Conservation (phyloP, 1,139 yeast species). For the Suhomyces wounanorum region DNA sequence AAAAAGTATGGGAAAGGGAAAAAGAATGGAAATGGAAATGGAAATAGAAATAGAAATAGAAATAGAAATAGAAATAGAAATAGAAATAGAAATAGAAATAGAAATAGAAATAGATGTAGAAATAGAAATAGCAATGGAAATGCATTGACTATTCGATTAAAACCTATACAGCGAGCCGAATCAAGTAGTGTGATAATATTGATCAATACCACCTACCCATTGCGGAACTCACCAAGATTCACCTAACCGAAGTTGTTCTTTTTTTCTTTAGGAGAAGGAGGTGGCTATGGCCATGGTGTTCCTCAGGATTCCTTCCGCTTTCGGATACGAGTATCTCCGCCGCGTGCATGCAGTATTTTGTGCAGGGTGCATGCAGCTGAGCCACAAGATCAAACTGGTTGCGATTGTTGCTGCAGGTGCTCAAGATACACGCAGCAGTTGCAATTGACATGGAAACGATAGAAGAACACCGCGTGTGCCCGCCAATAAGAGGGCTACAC, state of each 20-base stretch:
- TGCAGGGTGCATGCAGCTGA: not conserved
- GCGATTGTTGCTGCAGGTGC: conserved; percentile 10
- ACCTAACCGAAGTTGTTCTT: not conserved
- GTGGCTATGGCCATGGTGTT: not conserved
- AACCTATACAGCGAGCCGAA: too few species aligned
- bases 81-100: not conserved
- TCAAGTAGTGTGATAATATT: too few species aligned
- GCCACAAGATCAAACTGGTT: conserved; percentile 2
- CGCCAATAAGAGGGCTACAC: not conserved
- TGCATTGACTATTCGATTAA: too few species aligned
- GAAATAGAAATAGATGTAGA: not conserved
- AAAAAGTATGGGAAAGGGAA: not conserved
- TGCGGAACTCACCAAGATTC: too few species aligned
- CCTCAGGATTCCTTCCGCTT: not conserved
- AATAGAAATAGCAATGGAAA: too few species aligned
- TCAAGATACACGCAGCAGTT: not conserved
- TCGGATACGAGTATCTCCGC: conserved; percentile 1
- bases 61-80: not conserved
- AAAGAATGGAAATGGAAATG: too few species aligned
- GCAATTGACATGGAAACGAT: conserved; percentile 11
- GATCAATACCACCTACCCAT: too few species aligned
- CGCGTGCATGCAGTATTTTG: not conserved
- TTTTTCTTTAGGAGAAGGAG: not conserved
- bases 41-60: not conserved
- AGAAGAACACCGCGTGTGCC: not conserved